These are phyloP conservation scores for Parasitella parasitica DNA, from an alignment of 371 early-diverging fungal species.

Conservation along the genomic window DNA sequence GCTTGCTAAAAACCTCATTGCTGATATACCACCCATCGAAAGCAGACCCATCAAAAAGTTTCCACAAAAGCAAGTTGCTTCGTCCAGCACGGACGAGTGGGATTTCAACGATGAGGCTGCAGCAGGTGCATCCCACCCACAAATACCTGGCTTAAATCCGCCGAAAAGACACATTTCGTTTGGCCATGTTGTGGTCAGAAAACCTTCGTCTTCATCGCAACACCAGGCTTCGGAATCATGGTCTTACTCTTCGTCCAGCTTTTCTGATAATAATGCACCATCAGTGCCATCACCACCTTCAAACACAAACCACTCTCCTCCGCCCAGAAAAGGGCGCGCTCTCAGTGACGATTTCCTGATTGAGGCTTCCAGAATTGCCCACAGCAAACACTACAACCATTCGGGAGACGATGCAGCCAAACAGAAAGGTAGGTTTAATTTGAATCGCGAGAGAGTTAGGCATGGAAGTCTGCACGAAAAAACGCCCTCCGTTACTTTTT, in stretches of 20 bases:
- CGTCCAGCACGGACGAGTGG: conserved; percentile 42
- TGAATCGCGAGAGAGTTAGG: conserved; percentile 2
- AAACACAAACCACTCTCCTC: not conserved
- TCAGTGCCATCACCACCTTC: not conserved
- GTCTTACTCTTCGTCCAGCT: conserved; percentile 2
- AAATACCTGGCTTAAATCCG: not conserved
- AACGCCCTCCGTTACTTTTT: conserved; percentile 17
- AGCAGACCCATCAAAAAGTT: conserved; percentile 50
- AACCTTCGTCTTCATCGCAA: conserved; percentile 5
- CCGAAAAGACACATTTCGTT: conserved; percentile 50
- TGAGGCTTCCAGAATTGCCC: not conserved
- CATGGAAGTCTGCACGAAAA: conserved; percentile 20
- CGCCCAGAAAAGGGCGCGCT: conserved; percentile 17
- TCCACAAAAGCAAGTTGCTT: conserved; percentile 24
- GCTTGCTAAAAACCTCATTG: conserved; percentile 60
- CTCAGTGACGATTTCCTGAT: conserved; percentile 22
- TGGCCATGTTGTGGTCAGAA: conserved; percentile 44
- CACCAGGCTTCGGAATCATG: conserved; percentile 20
- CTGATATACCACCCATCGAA: conserved; percentile 70
- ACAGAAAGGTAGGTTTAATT: not conserved
- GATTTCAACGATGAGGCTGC: conserved; percentile 35
- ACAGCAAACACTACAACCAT: conserved; percentile 11
- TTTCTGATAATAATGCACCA: not conserved
- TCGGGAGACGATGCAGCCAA: not conserved
- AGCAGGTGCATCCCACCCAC: not conserved